Evolutionary conservation across 148 eudicot genomes (phyloP).

Genomic region (Rhododendron williamsianum): DNA sequence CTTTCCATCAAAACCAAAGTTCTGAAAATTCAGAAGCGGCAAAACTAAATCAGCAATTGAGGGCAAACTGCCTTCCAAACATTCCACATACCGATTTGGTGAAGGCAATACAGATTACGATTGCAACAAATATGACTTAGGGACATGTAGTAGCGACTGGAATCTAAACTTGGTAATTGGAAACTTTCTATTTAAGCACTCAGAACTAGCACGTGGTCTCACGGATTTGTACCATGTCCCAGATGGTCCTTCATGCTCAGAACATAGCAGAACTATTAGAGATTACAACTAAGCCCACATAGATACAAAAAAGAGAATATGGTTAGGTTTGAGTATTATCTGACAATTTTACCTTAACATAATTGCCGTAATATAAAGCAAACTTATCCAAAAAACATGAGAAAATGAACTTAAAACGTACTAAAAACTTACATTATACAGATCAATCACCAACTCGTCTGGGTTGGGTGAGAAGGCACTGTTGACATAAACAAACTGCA

Average conservation of each 20-base stretch:
- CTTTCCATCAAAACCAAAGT: conserved; percentile 80
- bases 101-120: background rate
- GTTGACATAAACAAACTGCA: conserved; percentile 88
- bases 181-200: background rate
- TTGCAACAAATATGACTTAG: background rate
- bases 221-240: background rate
- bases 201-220: background rate
- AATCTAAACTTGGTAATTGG: background rate
- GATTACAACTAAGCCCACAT: background rate
- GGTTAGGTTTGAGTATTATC: background rate
- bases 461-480: conserved; percentile 96
- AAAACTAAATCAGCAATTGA: conserved; percentile 5
- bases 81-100: background rate
- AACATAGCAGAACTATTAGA: background rate
- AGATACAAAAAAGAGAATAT: background rate
- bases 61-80: background rate
- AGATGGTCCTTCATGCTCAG: background rate
- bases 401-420: background rate
- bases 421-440: conserved; percentile 63
- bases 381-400: background rate
- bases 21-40: conserved; percentile 39
- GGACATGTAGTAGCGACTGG: background rate
- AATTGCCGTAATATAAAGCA: background rate
- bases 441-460: conserved; percentile 72
- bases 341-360: background rate